A percentile compares a stretch with the other conserved stretches of the same genome.
Conservation (phyloP, 805 yeast genomes). For the Myxozyma nipponensis region DNA sequence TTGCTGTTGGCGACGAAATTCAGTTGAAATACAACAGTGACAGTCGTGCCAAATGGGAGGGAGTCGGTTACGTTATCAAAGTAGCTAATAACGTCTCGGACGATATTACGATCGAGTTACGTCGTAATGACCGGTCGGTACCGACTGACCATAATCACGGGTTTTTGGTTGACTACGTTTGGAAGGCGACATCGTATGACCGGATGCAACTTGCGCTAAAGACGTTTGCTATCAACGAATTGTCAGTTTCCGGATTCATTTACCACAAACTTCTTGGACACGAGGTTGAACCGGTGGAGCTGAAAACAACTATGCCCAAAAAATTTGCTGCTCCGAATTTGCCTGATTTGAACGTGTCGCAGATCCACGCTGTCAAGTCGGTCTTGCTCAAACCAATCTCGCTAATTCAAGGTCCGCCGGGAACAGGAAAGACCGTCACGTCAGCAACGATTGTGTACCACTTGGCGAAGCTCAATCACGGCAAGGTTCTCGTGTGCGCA, state of each 20-base stretch:
- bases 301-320: conserved; percentile 54
- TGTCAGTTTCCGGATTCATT: conserved; percentile 67
- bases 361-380: conserved; percentile 66
- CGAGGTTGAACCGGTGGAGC: conserved; percentile 53
- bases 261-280: conserved; percentile 80
- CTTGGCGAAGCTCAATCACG: conserved; percentile 56
- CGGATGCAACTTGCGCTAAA: conserved; percentile 80
- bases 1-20: conserved; percentile 84
- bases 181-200: conserved; percentile 80
- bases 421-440: conserved; percentile 93
- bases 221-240: conserved; percentile 62
- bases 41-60: conserved; percentile 63
- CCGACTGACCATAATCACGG: conserved; percentile 60
- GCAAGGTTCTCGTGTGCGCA: conserved; percentile 79
- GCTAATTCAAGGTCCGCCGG: conserved; percentile 93
- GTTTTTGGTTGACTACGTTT: conserved; percentile 80
- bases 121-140: conserved; percentile 39
- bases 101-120: conserved; percentile 67
- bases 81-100: conserved; percentile 65
- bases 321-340: conserved; percentile 62
- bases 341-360: conserved; percentile 71
- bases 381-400: conserved; percentile 71
- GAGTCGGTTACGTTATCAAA: conserved; percentile 65
- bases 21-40: conserved; percentile 59
- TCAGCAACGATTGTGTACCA: conserved; percentile 86